phyloP scores from a whole-genome alignment of 805 yeast species.

The Wickerhamomyces tratensis region DNA sequence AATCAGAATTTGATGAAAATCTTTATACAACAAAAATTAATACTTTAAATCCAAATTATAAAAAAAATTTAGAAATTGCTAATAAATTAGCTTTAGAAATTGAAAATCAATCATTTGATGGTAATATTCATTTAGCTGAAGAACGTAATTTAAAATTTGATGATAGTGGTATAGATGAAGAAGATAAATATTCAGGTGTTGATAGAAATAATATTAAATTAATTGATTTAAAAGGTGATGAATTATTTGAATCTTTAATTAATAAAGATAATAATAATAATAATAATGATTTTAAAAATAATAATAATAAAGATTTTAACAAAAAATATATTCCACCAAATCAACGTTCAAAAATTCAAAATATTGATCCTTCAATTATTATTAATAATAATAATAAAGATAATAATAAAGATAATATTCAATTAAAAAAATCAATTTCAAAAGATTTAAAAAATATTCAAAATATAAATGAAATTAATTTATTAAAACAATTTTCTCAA shows the following conservation, averaged over 20 bases:
- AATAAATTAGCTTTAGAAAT: slow-evolving; percentile 77
- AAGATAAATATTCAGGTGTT: slow-evolving; percentile 93
- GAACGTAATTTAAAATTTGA: slow-evolving; percentile 76
- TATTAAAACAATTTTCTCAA: slow-evolving; percentile 70
- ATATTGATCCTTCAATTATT: slow-evolving; percentile 63
- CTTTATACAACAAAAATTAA: slow-evolving; percentile 76
- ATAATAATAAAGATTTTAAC: slow-evolving; percentile 9
- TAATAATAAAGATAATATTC: too few species aligned
- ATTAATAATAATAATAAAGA: too few species aligned
- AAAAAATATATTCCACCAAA: slow-evolving; percentile 48
- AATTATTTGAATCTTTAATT: slow-evolving; percentile 17
- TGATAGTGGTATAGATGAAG: slow-evolving; percentile 88
- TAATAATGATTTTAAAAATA: too few species aligned
- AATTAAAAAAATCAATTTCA: not conserved
- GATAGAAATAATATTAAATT: slow-evolving; percentile 25
- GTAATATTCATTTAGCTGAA: slow-evolving; percentile 79
- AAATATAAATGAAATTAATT: slow-evolving; percentile 56
- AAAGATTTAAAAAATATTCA: slow-evolving; percentile 24
- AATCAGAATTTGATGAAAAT: slow-evolving; percentile 73
- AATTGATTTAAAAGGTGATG: slow-evolving; percentile 11
- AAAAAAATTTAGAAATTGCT: slow-evolving; percentile 57
- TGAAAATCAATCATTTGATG: slow-evolving; percentile 51
- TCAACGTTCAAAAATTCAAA: slow-evolving; percentile 35
- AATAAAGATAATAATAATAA: too few species aligned
- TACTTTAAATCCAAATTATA: slow-evolving; percentile 64